Conservation (phyloP, 1,139 yeast species). For the Pichia cactophila region DNA sequence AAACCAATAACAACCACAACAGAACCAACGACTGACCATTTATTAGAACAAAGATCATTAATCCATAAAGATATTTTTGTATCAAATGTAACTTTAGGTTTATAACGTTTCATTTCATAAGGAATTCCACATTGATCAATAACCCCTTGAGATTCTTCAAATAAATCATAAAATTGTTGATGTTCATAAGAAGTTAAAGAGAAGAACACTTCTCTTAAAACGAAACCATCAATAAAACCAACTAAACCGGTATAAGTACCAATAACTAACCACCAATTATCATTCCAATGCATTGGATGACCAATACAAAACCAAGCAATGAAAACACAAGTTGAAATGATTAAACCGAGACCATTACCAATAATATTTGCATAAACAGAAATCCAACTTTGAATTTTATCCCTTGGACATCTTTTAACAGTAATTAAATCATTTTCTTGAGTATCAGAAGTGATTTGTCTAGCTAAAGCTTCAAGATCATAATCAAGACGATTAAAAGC, state of each 20-base stretch:
- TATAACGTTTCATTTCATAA: slow-evolving; percentile 8
- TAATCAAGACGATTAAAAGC: slow-evolving; percentile 25
- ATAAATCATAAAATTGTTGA: slow-evolving; percentile 30
- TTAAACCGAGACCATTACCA: slow-evolving; percentile 34
- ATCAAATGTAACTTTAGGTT: slow-evolving; percentile 4
- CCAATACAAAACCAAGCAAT: slow-evolving; percentile 33
- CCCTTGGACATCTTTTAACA: slow-evolving; percentile 21
- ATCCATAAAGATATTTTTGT: neutral
- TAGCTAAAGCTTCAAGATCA: slow-evolving; percentile 24
- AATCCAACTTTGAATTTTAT: slow-evolving; percentile 23
- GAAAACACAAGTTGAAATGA: slow-evolving; percentile 28
- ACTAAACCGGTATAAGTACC: slow-evolving; percentile 37
- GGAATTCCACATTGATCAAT: slow-evolving; percentile 53
- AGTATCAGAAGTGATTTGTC: slow-evolving; percentile 20
- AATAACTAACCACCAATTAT: slow-evolving; percentile 36
- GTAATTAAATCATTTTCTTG: slow-evolving; percentile 22
- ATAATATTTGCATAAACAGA: slow-evolving; percentile 33
- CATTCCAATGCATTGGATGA: slow-evolving; percentile 28
- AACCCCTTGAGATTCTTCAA: slow-evolving; percentile 63
- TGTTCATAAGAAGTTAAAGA: slow-evolving; percentile 28
- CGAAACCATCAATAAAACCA: slow-evolving; percentile 35
- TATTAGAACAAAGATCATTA: neutral
- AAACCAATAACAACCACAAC: slow-evolving; percentile 23
- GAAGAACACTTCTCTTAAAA: slow-evolving; percentile 31
- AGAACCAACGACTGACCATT: slow-evolving; percentile 11